These are phyloP conservation scores for Candida lessepsii DNA, from an alignment of 805 yeast genomes.

Conservation along the genomic window DNA sequence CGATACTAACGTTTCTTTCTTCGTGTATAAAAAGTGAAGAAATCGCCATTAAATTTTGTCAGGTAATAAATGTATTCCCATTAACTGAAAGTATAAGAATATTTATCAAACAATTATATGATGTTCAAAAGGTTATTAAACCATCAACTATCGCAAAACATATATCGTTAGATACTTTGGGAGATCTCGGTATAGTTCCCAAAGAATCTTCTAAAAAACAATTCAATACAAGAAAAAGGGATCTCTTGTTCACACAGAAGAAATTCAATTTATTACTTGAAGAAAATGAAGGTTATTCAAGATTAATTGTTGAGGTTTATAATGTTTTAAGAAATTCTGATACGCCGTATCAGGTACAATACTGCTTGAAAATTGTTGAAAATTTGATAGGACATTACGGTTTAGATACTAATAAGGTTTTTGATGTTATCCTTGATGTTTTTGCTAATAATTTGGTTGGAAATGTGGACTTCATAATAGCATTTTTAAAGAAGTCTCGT, in stretches of 20 bases:
- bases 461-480: slow-evolving; percentile 47
- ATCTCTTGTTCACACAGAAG: slow-evolving; percentile 48
- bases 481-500: slow-evolving; percentile 50
- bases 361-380: slow-evolving; percentile 48
- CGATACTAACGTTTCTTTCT: slow-evolving; percentile 20
- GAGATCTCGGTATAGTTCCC: slow-evolving; percentile 30
- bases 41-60: slow-evolving; percentile 35
- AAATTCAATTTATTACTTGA: slow-evolving; percentile 71
- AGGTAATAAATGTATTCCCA: slow-evolving; percentile 40
- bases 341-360: slow-evolving; percentile 40
- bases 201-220: slow-evolving; percentile 33
- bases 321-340: slow-evolving; percentile 38
- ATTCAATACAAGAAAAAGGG: slow-evolving; percentile 36
- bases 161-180: slow-evolving; percentile 29
- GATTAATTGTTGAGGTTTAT: slow-evolving; percentile 51
- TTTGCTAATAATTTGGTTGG: slow-evolving; percentile 44
- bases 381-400: slow-evolving; percentile 70
- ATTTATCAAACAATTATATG: slow-evolving; percentile 23
- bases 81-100: slow-evolving; percentile 19
- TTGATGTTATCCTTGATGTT: slow-evolving; percentile 61
- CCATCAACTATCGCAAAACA: slow-evolving; percentile 30
- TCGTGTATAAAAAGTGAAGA: slow-evolving; percentile 30
- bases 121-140: slow-evolving; percentile 26
- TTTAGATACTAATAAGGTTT: slow-evolving; percentile 68
- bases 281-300: slow-evolving; percentile 75